Evolutionary conservation across 192 early-diverging fungal genomes (phyloP).

Genomic region (Coemansia sp.): DNA sequence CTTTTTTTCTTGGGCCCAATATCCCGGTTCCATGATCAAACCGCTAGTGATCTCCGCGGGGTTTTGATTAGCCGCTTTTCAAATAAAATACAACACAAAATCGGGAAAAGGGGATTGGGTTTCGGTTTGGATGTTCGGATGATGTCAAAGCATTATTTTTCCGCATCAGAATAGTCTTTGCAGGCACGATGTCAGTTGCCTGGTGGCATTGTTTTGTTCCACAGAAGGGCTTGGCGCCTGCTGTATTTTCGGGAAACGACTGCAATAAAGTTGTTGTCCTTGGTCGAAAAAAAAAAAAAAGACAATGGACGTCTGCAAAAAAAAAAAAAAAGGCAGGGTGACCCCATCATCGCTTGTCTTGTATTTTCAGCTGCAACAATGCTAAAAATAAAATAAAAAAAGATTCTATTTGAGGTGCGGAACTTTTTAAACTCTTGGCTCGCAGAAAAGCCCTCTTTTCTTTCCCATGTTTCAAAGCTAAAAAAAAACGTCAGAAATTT

Average conservation of each 20-base stretch:
- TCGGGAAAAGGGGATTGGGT: neutral
- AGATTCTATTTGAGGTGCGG: neutral
- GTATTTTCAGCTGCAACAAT: neutral
- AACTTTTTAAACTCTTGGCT: neutral
- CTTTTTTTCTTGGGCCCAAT: neutral
- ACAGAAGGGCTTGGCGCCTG: too few species aligned
- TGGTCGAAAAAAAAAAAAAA: neutral
- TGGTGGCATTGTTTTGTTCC: too few species aligned
- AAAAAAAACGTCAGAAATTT: neutral
- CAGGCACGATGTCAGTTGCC: neutral
- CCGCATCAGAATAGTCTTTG: neutral
- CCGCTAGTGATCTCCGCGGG: neutral
- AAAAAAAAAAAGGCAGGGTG: neutral
- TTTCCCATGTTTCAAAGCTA: neutral
- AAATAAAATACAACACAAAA: neutral
- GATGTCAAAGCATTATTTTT: neutral
- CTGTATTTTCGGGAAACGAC: too few species aligned
- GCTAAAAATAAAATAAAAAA: neutral
- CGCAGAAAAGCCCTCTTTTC: neutral
- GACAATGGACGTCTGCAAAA: neutral
- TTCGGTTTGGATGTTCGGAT: neutral
- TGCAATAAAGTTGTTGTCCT: too few species aligned
- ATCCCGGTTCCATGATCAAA: neutral
- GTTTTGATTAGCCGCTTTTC: neutral
- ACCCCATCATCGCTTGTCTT: neutral